A percentile compares a stretch with the other conserved stretches of the same genome.
Conservation (phyloP, 257 asterid species). For the Rubia yunnanensis region DNA sequence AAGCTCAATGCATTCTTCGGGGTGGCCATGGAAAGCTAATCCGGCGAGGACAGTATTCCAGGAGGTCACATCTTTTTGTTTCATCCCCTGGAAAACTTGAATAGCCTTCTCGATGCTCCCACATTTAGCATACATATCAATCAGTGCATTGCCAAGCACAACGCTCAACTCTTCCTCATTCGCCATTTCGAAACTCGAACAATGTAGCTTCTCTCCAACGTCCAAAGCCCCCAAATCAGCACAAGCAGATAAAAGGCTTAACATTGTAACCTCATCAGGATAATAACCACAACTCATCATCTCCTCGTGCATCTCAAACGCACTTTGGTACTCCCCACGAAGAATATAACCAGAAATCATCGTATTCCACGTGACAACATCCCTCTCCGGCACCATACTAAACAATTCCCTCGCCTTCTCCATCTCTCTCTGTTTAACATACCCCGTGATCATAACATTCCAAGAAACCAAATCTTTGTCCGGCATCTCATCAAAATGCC, state of each 20-base stretch:
- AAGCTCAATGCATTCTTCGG: conserved; percentile 39
- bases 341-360: conserved; percentile 62
- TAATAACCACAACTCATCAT: conserved; percentile 36
- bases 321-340: conserved; percentile 29
- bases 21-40: conserved; percentile 47
- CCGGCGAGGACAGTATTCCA: conserved; percentile 63
- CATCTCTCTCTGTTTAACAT: conserved; percentile 58
- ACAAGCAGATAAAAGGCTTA: conserved; percentile 67
- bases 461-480: conserved; percentile 65
- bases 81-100: conserved; percentile 40
- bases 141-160: conserved; percentile 52
- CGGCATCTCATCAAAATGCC: conserved; percentile 52
- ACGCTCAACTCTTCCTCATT: conserved; percentile 24
- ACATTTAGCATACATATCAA: conserved; percentile 73
- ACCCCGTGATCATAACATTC: conserved; percentile 76
- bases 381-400: conserved; percentile 35
- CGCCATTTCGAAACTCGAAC: conserved; percentile 33
- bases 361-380: conserved; percentile 69
- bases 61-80: conserved; percentile 45
- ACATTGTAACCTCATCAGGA: conserved; percentile 64
- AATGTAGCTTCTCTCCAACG: conserved; percentile 53
- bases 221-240: conserved; percentile 54
- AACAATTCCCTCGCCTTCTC: conserved; percentile 52
- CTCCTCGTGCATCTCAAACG: conserved; percentile 50
- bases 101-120: conserved; percentile 50